Base-by-base conservation (phyloP, 768 basidiomycete genomes). In the Sistotremastrum niveocremeum region DNA sequence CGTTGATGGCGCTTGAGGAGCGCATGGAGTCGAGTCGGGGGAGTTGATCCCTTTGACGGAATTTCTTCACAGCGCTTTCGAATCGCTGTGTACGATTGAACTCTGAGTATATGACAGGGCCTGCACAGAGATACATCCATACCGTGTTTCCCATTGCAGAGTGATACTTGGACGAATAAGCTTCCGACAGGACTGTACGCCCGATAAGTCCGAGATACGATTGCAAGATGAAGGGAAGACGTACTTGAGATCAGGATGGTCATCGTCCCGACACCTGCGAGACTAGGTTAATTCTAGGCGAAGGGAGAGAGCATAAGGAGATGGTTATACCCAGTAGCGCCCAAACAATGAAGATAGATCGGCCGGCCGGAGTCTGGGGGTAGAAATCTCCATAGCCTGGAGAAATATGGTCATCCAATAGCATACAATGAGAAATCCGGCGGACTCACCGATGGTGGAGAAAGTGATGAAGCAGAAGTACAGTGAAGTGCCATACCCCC, bases 401-500 rank as follows among this genome's bases (percentile, higher is more conserved):
- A 20, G 20, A 12, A 48, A 11, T 11, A 6, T 5, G 7, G 9
- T 31, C 34, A 20, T 1, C 46, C 41, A 37, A 34, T 34, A n/a
- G 34, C 8, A 12, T 42, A 39, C 32, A 12, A 39, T 34, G 37
- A 34, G 12, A 4, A 1, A 47, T n/a, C 39, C 36, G 40, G 37
- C 5, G 36, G 28, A 79, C 51, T 79, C 84, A 9, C 84, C 85
- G 31, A 86, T 77, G 1, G 81, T 84, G 1, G 75, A 74, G 62
- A 88, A 86, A 7, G 81, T 60, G 42, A 81, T 63, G 54, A 84
- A 80, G 56, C 85, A 86, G 55, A 86, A 87, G 56, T 86, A 87
- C 48, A 83, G 54, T 0, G 83, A 70, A 10, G 56, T 50, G 1
- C 77, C 79, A 55, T 75, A 84, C 0, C 61, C 38, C 84, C 84